phyloP scores from a whole-genome alignment of 1,139 yeast genomes.

The Suhomyces ambrosiae region DNA sequence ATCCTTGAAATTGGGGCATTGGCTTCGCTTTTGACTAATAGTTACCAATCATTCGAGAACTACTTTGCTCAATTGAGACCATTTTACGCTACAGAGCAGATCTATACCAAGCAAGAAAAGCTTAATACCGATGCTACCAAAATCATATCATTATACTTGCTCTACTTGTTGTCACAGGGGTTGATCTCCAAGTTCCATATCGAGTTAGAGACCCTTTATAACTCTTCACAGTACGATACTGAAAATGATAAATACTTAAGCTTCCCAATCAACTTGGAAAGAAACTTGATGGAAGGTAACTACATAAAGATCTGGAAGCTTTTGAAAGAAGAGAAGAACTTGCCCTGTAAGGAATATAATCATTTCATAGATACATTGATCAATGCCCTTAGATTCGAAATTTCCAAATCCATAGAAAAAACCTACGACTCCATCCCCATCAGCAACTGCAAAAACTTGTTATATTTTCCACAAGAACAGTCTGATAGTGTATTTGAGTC shows the following conservation, averaged over 20 bases:
- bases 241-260: conserved; percentile 58
- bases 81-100: conserved; percentile 56
- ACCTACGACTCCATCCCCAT: conserved; percentile 78
- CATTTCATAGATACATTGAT: conserved; percentile 66
- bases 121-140: conserved; percentile 61
- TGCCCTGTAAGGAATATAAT: conserved; percentile 60
- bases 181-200: conserved; percentile 87
- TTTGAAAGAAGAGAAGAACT: conserved; percentile 53
- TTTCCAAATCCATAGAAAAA: conserved; percentile 81
- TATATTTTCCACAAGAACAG: conserved; percentile 69
- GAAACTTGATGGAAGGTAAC: conserved; percentile 95
- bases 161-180: conserved; percentile 78
- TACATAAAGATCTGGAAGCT: conserved; percentile 91
- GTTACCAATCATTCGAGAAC: conserved; percentile 69
- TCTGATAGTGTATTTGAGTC: conserved; percentile 60
- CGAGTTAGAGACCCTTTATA: conserved; percentile 74
- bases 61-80: conserved; percentile 76
- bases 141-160: conserved; percentile 72
- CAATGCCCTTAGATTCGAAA: conserved; percentile 79
- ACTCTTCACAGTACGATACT: conserved; percentile 47
- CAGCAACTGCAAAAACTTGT: conserved; percentile 77
- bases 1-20: conserved; percentile 88
- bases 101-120: conserved; percentile 58
- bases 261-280: conserved; percentile 87
- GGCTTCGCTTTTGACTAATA: conserved; percentile 63